Base-by-base conservation (phyloP, 257 asterid genomes). In the Petunia secreta region DNA sequence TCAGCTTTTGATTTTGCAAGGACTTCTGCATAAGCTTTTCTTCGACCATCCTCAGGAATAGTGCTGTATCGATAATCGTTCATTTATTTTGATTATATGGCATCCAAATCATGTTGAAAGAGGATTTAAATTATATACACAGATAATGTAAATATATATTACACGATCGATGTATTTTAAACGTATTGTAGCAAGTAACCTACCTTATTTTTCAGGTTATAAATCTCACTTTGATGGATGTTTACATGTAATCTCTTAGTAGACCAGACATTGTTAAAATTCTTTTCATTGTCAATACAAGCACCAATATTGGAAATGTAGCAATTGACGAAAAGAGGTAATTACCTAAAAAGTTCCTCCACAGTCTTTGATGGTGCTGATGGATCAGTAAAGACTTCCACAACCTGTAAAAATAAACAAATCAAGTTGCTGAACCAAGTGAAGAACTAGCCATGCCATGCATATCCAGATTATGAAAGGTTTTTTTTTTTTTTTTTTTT, bases 1-100 rank as follows among this genome's bases (percentile, higher is more conserved):
- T 91, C 95, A 2, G 91, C 91, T 78, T 88, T 85, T 54, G 86
- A 89, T 78, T 91, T 87, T 57, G 84, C 91, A 34, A 89, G 79
- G 81, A 93, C 82, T 82, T 94, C 98, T 0, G 92, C 86, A 63
- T 91, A 94, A n/a, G 90, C 91, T 88, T 93, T 92, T 85, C 99
- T 87, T 84, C 99, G 88, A 34, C 88, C 86, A 59, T 95, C 99
- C 89, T 87, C 99, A 6, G 97, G 98, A 69, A 95, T 91, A 43
- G 75, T 84, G 80, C 99, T 93, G 93, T 71, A 82, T 75, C 44
- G 25, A 83, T 78, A 16, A 53, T 38, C 54, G 55, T 57, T 74
- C 55, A 16, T 37, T 54, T 25, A 38, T 78, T 86, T 75, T 63
- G 71, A 75, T 58, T 54, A 11, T 36, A 25, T 14, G 2, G 46